A percentile compares a stretch with the other conserved stretches of the same genome.
phyloP scores from a whole-genome alignment of 345 rosid species.

The Mangifera indica region DNA sequence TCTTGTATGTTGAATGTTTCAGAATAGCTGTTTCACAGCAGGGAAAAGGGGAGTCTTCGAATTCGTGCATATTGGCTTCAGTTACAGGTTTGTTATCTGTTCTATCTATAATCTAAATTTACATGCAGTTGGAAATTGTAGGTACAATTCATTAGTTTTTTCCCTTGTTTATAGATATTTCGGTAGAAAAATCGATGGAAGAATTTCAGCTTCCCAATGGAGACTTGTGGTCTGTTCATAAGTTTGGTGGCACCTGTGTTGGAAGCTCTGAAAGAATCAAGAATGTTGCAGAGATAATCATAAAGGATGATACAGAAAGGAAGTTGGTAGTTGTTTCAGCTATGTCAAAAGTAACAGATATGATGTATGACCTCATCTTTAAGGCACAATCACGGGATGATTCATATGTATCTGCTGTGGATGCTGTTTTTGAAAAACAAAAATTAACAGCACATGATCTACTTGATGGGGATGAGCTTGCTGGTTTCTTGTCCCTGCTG shows the following conservation, averaged over 20 bases:
- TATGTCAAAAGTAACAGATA: conserved; percentile 98
- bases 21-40: conserved; percentile 33
- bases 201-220: conserved; percentile 60
- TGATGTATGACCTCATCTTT: conserved; percentile 89
- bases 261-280: conserved; percentile 84
- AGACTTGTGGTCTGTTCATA: conserved; percentile 83
- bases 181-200: conserved; percentile 43
- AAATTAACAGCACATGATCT: conserved; percentile 71
- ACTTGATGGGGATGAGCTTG: conserved; percentile 77
- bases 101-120: conserved; percentile 1
- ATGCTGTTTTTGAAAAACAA: conserved; percentile 81
- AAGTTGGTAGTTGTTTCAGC: conserved; percentile 92
- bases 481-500: conserved; percentile 68
- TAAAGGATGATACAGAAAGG: conserved; percentile 65
- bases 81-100: conserved; percentile 50
- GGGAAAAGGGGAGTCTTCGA: conserved; percentile 38
- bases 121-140: not conserved
- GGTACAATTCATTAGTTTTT: not conserved
- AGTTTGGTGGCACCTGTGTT: conserved; percentile 98
- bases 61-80: conserved; percentile 35
- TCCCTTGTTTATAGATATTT: conserved; percentile 43
- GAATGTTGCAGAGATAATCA: conserved; percentile 75
- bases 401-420: conserved; percentile 71
- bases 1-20: not conserved
- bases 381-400: conserved; percentile 89